Percentiles rank a stretch among this genome's conserved stretches.
phyloP scores from a whole-genome alignment of 2,329 filamentous ascomycete species.

The Diaporthe humulicola region DNA sequence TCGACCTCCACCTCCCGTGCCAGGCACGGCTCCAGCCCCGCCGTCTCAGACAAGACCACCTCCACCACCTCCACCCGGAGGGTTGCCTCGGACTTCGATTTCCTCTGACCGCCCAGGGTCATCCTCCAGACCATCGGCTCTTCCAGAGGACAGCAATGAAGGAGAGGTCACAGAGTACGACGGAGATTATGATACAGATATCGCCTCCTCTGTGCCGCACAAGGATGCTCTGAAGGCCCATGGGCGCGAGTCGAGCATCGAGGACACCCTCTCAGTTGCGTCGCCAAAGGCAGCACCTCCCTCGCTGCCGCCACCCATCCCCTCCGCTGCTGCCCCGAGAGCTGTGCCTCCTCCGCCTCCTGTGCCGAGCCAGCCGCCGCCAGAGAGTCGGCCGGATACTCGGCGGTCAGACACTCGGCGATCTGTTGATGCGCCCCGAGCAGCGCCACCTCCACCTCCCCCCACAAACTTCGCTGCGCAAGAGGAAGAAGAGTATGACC shows the following conservation, averaged over 20 bases:
- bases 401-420: constrained; percentile 68
- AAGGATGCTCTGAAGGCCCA: constrained; percentile 93
- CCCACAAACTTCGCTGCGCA: constrained; percentile 58
- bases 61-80: constrained; percentile 74
- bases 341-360: constrained; percentile 70
- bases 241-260: constrained; percentile 80
- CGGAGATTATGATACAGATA: constrained; percentile 97
- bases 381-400: constrained; percentile 56
- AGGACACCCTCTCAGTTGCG: constrained; percentile 74
- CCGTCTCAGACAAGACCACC: constrained; percentile 72
- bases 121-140: constrained; percentile 55
- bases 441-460: constrained; percentile 75
- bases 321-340: constrained; percentile 66
- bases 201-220: constrained; percentile 91
- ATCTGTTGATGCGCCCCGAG: constrained; percentile 80
- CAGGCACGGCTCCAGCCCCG: constrained; percentile 62
- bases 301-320: constrained; percentile 68
- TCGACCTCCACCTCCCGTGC: constrained; percentile 72
- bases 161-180: constrained; percentile 95
- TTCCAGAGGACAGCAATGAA: constrained; percentile 76
- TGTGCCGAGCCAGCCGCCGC: constrained; percentile 71
- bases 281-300: constrained; percentile 66
- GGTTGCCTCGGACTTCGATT: constrained; percentile 70
- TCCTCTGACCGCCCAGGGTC: constrained; percentile 63
- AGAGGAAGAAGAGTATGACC: constrained; percentile 79